Evolutionary conservation across 2,329 filamentous ascomycete genomes (phyloP), one percentile per base, ranked within the genome.

Genomic region (Microdochium bolleyi): DNA sequence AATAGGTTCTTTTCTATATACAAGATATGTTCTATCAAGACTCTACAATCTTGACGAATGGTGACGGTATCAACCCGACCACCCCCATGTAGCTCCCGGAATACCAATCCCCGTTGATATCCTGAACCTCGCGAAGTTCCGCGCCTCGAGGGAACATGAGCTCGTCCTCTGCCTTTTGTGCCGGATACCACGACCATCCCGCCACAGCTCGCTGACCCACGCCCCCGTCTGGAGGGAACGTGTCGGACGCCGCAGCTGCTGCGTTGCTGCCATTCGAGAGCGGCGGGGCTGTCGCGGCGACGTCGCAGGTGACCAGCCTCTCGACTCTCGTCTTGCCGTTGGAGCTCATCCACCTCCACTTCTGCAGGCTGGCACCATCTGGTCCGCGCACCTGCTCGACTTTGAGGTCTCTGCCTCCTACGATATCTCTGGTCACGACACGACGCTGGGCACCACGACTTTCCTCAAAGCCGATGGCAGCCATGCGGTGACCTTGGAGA

Each of bases 91-190:
- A 96, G 25, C 84, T 83, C 0, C 92, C 92, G 71, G 86, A 87
- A 62, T 80, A 91, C 92, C 92, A 97, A 66, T 96, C 91, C 19
- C 86, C 88, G 66, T 96, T 96, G 49, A 95, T 83, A 67, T 94
- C 88, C 65, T 92, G 87, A 37, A 87, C 83, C 71, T 97, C 92
- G 7, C 79, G 78, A 14, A 97, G 80, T 67, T 94, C 88, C 0
- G 92, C 91, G 10, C 88, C 85, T 50, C 84, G 84, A 0, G 92
- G 92, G 60, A 97, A 96, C 56, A 85, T 69, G 41, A 97, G 70
- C 70, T 97, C 92, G 64, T 96, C 88, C 21, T 74, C 75, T 1
- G 80, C 80, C 0, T 72, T 77, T 0, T 76, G 70, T 2, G 79
- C 78, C 0, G 90, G 89, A 63, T 87, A 92, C 77, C 89, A 95